Conservation (phyloP, 2,329 filamentous ascomycete genomes). For the Xylaria sp. region DNA sequence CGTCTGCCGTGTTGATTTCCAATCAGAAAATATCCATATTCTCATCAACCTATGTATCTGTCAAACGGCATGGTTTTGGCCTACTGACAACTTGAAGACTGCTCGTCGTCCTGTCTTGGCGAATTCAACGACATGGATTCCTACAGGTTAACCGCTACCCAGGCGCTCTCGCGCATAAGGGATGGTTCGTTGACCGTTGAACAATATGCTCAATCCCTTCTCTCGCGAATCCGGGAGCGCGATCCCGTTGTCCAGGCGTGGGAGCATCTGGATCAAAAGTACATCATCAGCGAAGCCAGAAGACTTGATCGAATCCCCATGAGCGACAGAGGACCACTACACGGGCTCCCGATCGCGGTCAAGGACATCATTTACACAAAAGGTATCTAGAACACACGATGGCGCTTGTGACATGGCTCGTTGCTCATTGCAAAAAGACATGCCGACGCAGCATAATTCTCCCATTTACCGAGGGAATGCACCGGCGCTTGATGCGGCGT, state of each 20-base stretch:
- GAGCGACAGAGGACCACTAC: conserved; percentile 44
- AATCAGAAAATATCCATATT: too few species aligned
- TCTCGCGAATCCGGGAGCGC: conserved; percentile 37
- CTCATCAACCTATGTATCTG: too few species aligned
- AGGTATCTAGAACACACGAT: conserved; percentile 28
- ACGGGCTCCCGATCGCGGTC: conserved; percentile 48
- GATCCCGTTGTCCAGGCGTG: conserved; percentile 43
- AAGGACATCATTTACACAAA: conserved; percentile 53
- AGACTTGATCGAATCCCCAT: conserved; percentile 42
- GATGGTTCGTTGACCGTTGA: conserved; percentile 42
- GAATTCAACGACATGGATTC: conserved; percentile 23
- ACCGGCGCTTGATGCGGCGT: conserved; percentile 46
- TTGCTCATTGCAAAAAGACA: conserved; percentile 32
- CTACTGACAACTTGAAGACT: too few species aligned
- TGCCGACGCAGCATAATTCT: conserved; percentile 51
- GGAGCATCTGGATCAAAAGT: conserved; percentile 39
- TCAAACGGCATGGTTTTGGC: too few species aligned
- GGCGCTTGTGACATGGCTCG: neutral
- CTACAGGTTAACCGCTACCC: conserved; percentile 39
- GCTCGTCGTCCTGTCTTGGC: neutral
- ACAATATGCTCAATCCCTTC: conserved; percentile 41
- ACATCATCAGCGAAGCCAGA: conserved; percentile 43
- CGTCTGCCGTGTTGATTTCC: too few species aligned
- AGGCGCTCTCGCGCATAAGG: conserved; percentile 37
- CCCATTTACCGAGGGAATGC: conserved; percentile 46